phyloP scores from a whole-genome alignment of 805 yeast genomes.

The Starmerella asiatica region DNA sequence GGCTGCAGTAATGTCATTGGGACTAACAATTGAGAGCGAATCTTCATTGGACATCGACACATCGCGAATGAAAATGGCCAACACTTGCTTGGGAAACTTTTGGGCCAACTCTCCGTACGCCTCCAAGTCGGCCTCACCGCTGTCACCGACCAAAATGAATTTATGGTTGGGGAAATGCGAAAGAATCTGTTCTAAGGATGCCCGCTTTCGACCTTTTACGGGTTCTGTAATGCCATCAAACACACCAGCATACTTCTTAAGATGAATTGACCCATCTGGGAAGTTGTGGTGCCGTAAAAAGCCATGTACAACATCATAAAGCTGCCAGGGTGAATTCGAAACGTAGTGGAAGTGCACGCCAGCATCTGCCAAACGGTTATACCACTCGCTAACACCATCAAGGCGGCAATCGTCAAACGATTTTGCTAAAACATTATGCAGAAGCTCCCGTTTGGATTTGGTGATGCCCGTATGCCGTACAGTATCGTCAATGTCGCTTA shows the following conservation, averaged over 20 bases:
- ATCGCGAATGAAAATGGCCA: constrained; percentile 69
- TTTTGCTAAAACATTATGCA: constrained; percentile 61
- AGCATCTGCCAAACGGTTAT: constrained; percentile 35
- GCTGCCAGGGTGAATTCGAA: constrained; percentile 90
- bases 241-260: constrained; percentile 75
- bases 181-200: constrained; percentile 47
- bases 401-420: constrained; percentile 56
- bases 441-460: constrained; percentile 71
- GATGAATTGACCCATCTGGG: constrained; percentile 72
- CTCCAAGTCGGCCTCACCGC: constrained; percentile 91
- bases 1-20: not conserved
- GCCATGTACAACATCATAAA: constrained; percentile 46
- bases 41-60: constrained; percentile 33
- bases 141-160: constrained; percentile 82
- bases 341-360: constrained; percentile 75
- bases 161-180: constrained; percentile 62
- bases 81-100: constrained; percentile 45
- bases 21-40: not conserved
- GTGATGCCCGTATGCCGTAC: constrained; percentile 80
- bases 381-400: constrained; percentile 66
- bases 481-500: constrained; percentile 92
- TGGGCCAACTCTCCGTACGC: constrained; percentile 66
- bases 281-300: constrained; percentile 43
- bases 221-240: constrained; percentile 77
- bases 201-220: constrained; percentile 64